phyloP scores from a whole-genome alignment of 257 asterid genomes.

The Gentiana straminea region DNA sequence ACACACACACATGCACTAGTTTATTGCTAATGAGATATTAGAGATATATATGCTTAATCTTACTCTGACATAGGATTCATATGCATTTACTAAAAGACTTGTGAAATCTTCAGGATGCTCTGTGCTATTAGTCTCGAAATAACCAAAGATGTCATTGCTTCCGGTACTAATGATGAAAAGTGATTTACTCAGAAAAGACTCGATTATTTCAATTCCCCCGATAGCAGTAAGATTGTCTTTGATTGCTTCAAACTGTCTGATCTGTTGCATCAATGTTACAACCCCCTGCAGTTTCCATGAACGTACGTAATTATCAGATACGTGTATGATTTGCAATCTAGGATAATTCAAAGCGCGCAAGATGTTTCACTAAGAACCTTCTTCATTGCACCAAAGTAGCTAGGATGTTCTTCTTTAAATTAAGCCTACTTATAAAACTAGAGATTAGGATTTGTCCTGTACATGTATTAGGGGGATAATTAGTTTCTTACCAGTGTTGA shows the following conservation, averaged over 20 bases:
- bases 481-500: constrained; percentile 22
- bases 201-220: constrained; percentile 27
- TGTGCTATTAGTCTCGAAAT: constrained; percentile 29
- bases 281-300: constrained; percentile 24
- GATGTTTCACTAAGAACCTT: no score
- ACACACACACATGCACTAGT: no score
- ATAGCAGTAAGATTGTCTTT: constrained; percentile 21
- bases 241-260: constrained; percentile 34
- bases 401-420: no score
- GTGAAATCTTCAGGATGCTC: constrained; percentile 23
- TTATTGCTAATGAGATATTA: no score
- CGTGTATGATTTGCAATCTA: no score
- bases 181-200: constrained; percentile 31
- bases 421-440: no score
- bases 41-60: background rate
- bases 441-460: no score
- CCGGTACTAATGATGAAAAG: constrained; percentile 55
- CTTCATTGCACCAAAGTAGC: no score
- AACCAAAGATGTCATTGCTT: constrained; percentile 61
- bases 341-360: no score
- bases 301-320: no score
- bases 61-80: constrained; percentile 40
- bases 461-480: no score
- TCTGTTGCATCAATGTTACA: constrained; percentile 51
- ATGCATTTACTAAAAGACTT: constrained; percentile 26